phyloP scores from a whole-genome alignment of 2,329 filamentous ascomycete species.

The Hortaea sp. region DNA sequence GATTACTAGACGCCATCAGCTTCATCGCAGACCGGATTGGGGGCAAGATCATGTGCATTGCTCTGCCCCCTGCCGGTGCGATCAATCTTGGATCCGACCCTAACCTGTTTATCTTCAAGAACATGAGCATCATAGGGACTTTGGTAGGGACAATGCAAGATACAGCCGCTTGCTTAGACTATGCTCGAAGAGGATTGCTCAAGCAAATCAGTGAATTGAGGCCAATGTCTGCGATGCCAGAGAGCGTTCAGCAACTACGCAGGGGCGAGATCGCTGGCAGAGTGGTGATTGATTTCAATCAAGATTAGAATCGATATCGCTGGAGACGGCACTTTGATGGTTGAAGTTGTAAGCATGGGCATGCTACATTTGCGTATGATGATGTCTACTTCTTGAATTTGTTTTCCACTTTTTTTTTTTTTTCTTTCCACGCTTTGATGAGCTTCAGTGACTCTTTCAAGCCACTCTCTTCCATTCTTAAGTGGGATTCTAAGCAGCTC shows the following conservation, averaged over 20 bases:
- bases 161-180: constrained; percentile 37
- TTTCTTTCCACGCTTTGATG: too few species aligned
- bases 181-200: constrained; percentile 40
- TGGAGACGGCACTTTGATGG: too few species aligned
- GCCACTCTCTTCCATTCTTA: too few species aligned
- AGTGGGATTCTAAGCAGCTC: too few species aligned
- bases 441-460: too few species aligned
- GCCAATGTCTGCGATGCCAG: constrained; percentile 36
- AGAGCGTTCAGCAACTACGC: constrained; percentile 41
- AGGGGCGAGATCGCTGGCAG: constrained; percentile 43
- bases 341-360: too few species aligned
- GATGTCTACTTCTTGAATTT: too few species aligned
- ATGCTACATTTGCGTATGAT: too few species aligned
- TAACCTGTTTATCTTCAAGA: constrained; percentile 26
- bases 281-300: constrained; percentile 46
- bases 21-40: constrained; percentile 40
- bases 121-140: constrained; percentile 25
- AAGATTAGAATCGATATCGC: constrained; percentile 12
- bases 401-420: too few species aligned
- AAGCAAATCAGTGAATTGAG: constrained; percentile 42
- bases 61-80: constrained; percentile 26
- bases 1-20: constrained; percentile 26
- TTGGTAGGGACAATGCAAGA: constrained; percentile 40
- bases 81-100: constrained; percentile 26
- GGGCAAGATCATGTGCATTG: constrained; percentile 42